Evolutionary conservation across 2,329 filamentous ascomycete genomes (phyloP).

Genomic region (Colletotrichum echinochloae): DNA sequence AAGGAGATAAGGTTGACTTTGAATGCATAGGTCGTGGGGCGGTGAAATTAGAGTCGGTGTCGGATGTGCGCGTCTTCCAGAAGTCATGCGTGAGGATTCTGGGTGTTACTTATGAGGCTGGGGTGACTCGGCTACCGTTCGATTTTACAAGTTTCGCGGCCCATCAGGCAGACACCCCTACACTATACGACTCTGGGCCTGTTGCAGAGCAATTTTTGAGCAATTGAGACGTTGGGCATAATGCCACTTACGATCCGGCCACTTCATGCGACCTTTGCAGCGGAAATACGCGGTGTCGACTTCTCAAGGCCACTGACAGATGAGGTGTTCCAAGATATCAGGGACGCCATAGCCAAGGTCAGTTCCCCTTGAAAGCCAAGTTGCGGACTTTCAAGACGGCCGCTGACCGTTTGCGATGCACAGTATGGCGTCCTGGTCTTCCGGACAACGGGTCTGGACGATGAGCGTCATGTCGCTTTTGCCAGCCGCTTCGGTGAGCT

Average conservation of each 20-base stretch:
- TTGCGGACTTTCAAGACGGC: not conserved
- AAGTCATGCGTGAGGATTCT: not conserved
- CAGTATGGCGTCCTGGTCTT: constrained; percentile 67
- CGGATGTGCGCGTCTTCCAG: not conserved
- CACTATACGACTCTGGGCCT: not conserved
- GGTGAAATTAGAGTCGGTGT: not conserved
- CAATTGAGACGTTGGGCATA: not conserved
- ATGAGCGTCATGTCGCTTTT: constrained; percentile 64
- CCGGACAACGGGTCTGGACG: constrained; percentile 61
- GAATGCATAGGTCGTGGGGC: constrained; percentile 23
- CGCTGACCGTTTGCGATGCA: not conserved
- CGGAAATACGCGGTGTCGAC: constrained; percentile 37
- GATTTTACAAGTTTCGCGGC: not conserved
- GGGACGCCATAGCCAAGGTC: constrained; percentile 34
- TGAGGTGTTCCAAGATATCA: constrained; percentile 13
- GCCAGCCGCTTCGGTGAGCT: constrained; percentile 64
- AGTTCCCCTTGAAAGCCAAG: not conserved
- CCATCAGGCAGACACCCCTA: not conserved
- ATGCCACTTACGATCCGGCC: constrained; percentile 46
- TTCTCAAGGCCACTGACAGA: constrained; percentile 20
- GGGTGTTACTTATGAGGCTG: too few relatives aligned
- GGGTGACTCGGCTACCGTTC: not conserved
- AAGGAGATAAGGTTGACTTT: constrained; percentile 26
- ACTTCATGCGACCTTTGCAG: constrained; percentile 48
- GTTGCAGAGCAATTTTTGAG: not conserved